Evolutionary conservation across 164 flowering plant genomes (phyloP), one percentile per base, ranked within the genome.

Genomic region (Echeveria elegans): DNA sequence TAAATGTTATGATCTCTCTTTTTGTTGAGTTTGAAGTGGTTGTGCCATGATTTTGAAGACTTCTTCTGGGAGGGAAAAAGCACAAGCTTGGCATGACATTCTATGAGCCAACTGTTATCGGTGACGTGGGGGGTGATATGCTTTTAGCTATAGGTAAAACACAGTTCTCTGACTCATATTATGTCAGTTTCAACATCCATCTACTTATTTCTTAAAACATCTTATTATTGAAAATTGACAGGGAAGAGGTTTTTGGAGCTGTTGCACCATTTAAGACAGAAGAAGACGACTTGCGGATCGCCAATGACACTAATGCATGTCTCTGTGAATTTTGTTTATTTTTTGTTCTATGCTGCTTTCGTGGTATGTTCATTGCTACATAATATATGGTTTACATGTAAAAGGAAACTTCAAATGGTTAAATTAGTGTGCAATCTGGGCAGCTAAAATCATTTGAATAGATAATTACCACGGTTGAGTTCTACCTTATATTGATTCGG

Each of bases 181-280:
- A 3, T 50, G 6, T 56, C 12, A 26, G 8, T 56, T 26, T 56
- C 15, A 11, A 21, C 12, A 28, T 69, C 43, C 48, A 34, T 47
- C 58, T 6, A 64, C 12, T 52, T n/a, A 7, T 34, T 23, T 6
- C 26, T n/a, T 28, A 0, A 5, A 34, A 0, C n/a, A 5, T 67
- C 52, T 50, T 16, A 61, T 36, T 12, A 15, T 36, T 30, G 64
- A 31, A 30, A 61, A 28, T 1, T 64, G 64, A 45, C 63, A 93
- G 93, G 74, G 90, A 91, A 75, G 99, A 94, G 83, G 88, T 85
- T 53, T 91, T 94, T 77, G 99, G 99, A 64, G 96, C 99, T 48
- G 97, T 94, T 73, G 97, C 98, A 62, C 96, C 99, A 48, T 94
- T 94, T 71, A 89, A 87, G 80, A 87, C 95, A 0, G 99, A 91